Base-by-base conservation (phyloP, 495 filamentous ascomycete genomes). In the Aspergillus incahuasiensis region DNA sequence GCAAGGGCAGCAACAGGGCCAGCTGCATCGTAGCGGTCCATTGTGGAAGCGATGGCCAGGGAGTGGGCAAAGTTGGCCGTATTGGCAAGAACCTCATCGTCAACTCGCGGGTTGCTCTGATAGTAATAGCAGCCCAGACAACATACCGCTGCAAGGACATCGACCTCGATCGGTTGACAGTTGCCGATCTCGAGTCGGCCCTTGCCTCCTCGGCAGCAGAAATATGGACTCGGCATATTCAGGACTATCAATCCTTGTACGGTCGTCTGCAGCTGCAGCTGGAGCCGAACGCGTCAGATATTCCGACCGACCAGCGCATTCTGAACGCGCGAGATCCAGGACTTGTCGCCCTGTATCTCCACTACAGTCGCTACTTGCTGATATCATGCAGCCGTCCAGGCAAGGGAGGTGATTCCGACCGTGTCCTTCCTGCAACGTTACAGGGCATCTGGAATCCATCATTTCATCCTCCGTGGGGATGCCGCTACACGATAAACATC, bases 391-490 rank as follows among this genome's bases (percentile, higher is more conserved):
- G 74, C 30, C 70, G 76, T 20, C 51, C 65, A n/a, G 66, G 66
- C 16, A 22, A 52, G 28, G 61, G 63, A 19, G 58, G 12, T 41
- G 35, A 41, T 16, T 55, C 53, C 41, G 53, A 55, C 8, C 53
- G 53, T 19, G 53, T 48, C 9, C 64, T 84, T 3, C 80, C 82
- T n/a, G 77, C 80, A 16, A 84, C 79, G 35, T 68, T 83, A 1
- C 82, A 85, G 60, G 80, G 80, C 5, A 72, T 83, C 38, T 84
- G 79, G 82, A 83, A 84, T 46, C 62, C 71, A 15, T 68, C 68
- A 22, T 79, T 76, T 52, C 62, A 62, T 44, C 74, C 78, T 0
- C 66, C 78, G 13, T 85, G 79, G 80, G 76, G 75, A 18, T 71
- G 72, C 46, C 82, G 79, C 48, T 84, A 74, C 61, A 84, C 81